Conservation (phyloP, 768 basidiomycete genomes). For the Tremella fuciformis region DNA sequence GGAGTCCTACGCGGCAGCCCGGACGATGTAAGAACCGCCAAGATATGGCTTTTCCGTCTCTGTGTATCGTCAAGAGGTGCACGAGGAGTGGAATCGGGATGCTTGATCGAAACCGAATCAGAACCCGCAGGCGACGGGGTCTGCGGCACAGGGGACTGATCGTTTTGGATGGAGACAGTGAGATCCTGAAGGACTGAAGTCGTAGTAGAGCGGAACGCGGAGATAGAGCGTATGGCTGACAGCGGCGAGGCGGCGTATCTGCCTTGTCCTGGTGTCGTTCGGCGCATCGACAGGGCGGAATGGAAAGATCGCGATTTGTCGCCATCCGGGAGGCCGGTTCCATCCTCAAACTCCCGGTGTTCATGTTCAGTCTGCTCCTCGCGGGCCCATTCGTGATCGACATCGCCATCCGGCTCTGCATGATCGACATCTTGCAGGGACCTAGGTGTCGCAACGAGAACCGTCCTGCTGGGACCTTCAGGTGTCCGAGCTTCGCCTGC, state of each 20-base stretch:
- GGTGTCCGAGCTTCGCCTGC: conserved; percentile 39
- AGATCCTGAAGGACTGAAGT: conserved; percentile 28
- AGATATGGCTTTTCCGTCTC: conserved; percentile 41
- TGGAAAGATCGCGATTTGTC: neutral
- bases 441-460: conserved; percentile 18
- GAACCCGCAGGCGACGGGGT: conserved; percentile 32
- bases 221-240: conserved; percentile 19
- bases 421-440: neutral
- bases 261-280: conserved; percentile 9
- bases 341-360: conserved; percentile 17
- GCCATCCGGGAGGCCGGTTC: conserved; percentile 4
- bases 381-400: neutral
- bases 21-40: conserved; percentile 42
- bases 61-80: conserved; percentile 40
- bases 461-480: conserved; percentile 31
- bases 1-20: conserved; percentile 20
- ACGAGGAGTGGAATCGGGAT: conserved; percentile 34
- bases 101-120: conserved; percentile 21
- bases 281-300: neutral
- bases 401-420: neutral
- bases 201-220: neutral
- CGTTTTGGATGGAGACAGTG: conserved; percentile 23
- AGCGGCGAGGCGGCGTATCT: conserved; percentile 11
- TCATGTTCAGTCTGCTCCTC: neutral
- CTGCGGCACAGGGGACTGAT: conserved; percentile 17